Evolutionary conservation across 768 basidiomycete species (phyloP).

Genomic region (Amanita fuliginea): DNA sequence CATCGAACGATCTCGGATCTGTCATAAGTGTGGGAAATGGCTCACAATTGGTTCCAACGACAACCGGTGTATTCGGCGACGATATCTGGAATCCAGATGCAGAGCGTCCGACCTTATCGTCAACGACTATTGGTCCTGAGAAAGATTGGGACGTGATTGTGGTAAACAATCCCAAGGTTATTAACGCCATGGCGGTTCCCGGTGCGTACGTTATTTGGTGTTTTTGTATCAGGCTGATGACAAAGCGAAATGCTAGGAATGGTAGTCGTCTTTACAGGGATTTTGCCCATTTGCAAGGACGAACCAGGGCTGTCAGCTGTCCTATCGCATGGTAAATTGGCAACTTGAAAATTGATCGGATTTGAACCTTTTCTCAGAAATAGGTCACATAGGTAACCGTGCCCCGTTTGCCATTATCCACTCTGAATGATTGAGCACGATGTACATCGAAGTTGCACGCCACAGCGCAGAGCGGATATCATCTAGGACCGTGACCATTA

Average conservation of each 20-base stretch:
- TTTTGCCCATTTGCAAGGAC: slow-evolving; percentile 65
- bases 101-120: slow-evolving; percentile 14
- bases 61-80: slow-evolving; percentile 15
- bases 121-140: slow-evolving; percentile 19
- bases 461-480: slow-evolving; percentile 46
- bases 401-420: background rate
- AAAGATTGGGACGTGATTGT: slow-evolving; percentile 66
- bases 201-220: slow-evolving; percentile 26
- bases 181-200: slow-evolving; percentile 73
- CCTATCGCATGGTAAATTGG: slow-evolving; percentile 64
- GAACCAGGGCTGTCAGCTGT: slow-evolving; percentile 81
- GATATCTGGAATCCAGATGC: slow-evolving; percentile 23
- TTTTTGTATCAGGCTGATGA: background rate
- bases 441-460: slow-evolving; percentile 23
- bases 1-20: slow-evolving; percentile 60
- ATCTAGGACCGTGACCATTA: slow-evolving; percentile 29
- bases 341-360: background rate
- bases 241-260: slow-evolving; percentile 31
- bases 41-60: slow-evolving; percentile 11
- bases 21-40: slow-evolving; percentile 26
- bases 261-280: slow-evolving; percentile 84
- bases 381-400: slow-evolving; percentile 59
- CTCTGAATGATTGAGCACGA: background rate
- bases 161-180: slow-evolving; percentile 54
- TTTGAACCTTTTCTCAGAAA: slow-evolving; percentile 34